A percentile compares a stretch with the other conserved stretches of the same genome.
phyloP scores from a whole-genome alignment of 345 rosid species.

The thale cress (Arabidopsis thaliana) region TAIR10.1 NC_003075.7:9303501-9304000 shows the following conservation, averaged over 20 bases:
- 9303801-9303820: slow-evolving; percentile 20
- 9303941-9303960: slow-evolving; percentile 37
- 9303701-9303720: slow-evolving; percentile 62
- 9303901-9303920: slow-evolving; percentile 32
- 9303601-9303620: slow-evolving; percentile 66
- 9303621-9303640: slow-evolving; percentile 89
- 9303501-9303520: slow-evolving; percentile 85
- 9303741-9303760: neutral
- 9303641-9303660: slow-evolving; percentile 68
- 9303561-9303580: neutral
- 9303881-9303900: slow-evolving; percentile 35
- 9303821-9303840: slow-evolving; percentile 27
- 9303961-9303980: slow-evolving; percentile 46
- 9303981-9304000: slow-evolving; percentile 44
- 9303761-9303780: slow-evolving; percentile 10
- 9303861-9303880: slow-evolving; percentile 35
- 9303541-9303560: slow-evolving; percentile 3
- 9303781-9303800: neutral
- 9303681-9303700: slow-evolving; percentile 76
- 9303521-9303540: slow-evolving; percentile 55
- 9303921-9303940: slow-evolving; percentile 31
- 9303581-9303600: slow-evolving; percentile 7
- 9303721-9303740: slow-evolving; percentile 11
- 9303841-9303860: slow-evolving; percentile 30
- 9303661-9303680: slow-evolving; percentile 92